phyloP scores from a whole-genome alignment of 2,329 filamentous ascomycete species.

The Verticillium alfalfae region DNA sequence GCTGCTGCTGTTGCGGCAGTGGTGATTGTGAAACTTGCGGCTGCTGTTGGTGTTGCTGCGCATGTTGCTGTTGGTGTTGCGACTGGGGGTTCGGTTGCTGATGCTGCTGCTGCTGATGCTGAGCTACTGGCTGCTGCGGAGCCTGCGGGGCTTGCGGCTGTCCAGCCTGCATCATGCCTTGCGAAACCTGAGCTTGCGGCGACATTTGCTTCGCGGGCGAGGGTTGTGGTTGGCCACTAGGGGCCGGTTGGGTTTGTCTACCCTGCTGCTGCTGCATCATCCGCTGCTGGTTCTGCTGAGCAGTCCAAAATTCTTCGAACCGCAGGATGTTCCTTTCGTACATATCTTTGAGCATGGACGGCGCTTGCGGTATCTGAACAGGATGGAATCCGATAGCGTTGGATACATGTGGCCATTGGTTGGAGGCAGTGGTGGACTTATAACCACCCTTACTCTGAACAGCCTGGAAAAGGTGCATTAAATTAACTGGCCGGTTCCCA shows the following conservation, averaged over 20 bases:
- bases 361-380: constrained; percentile 59
- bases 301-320: constrained; percentile 67
- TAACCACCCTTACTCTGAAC: constrained; percentile 74
- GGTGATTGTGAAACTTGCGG: background rate
- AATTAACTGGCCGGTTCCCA: constrained; percentile 65
- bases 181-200: constrained; percentile 17
- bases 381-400: constrained; percentile 57
- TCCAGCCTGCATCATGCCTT: constrained; percentile 30
- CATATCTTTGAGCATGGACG: constrained; percentile 63
- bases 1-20: constrained; percentile 21
- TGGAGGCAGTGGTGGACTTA: constrained; percentile 62
- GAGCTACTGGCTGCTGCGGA: constrained; percentile 29
- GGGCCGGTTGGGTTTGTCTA: constrained; percentile 22
- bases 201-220: constrained; percentile 39
- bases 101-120: constrained; percentile 28
- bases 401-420: constrained; percentile 70
- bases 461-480: constrained; percentile 71
- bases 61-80: constrained; percentile 26
- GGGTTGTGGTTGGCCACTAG: constrained; percentile 19
- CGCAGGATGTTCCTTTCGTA: constrained; percentile 72
- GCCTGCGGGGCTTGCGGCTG: constrained; percentile 21
- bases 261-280: constrained; percentile 44
- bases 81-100: constrained; percentile 27
- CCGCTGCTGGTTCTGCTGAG: constrained; percentile 48
- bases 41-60: constrained; percentile 3